phyloP scores from a whole-genome alignment of 2,329 filamentous ascomycete genomes.

The Fusarium succisae region DNA sequence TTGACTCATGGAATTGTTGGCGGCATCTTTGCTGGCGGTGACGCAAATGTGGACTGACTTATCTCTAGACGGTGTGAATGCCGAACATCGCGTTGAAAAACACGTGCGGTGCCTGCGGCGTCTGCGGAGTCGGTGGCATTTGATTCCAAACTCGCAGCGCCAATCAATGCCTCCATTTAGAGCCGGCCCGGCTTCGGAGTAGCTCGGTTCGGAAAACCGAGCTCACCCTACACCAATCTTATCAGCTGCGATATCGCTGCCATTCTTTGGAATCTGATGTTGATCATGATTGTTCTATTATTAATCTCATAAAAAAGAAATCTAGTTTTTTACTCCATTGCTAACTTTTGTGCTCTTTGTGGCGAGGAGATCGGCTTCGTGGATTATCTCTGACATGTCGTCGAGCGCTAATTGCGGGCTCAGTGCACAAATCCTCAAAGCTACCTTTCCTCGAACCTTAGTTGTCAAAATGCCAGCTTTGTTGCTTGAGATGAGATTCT shows the following conservation, averaged over 20 bases:
- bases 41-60: slow-evolving; percentile 15
- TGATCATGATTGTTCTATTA: slow-evolving; percentile 8
- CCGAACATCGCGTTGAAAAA: not conserved
- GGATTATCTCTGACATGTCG: slow-evolving; percentile 11
- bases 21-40: not conserved
- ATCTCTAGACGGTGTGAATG: not conserved
- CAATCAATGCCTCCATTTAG: not conserved
- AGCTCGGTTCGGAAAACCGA: slow-evolving; percentile 13
- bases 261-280: not conserved
- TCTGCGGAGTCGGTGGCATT: not conserved
- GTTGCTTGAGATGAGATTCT: slow-evolving; percentile 12
- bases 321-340: not conserved
- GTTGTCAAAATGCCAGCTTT: slow-evolving; percentile 2
- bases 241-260: not conserved
- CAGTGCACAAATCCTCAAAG: not conserved
- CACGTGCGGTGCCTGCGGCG: slow-evolving; percentile 5
- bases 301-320: not conserved
- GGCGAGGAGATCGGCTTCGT: not conserved
- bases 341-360: not conserved
- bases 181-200: not conserved
- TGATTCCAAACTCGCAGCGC: slow-evolving; percentile 18
- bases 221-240: not conserved
- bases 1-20: not conserved
- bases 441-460: slow-evolving; percentile 6
- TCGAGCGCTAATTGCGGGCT: slow-evolving; percentile 1